Evolutionary conservation across 768 basidiomycete species (phyloP), one percentile per base, ranked within the genome.

Genomic region (Tulasnella sp.): DNA sequence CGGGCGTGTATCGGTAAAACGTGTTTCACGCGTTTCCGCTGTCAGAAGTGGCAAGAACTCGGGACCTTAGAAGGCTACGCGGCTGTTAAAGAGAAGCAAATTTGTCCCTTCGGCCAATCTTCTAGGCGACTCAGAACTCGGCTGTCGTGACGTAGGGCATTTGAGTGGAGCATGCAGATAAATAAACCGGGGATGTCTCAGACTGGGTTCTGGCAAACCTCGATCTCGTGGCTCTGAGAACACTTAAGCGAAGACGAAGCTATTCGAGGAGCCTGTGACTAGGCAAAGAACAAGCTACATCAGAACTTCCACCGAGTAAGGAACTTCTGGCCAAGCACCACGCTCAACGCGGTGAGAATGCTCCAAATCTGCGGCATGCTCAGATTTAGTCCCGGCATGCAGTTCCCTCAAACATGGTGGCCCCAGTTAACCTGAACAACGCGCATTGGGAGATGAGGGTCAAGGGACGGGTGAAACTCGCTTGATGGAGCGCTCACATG

Each of bases 401-500:
- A 64, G 24, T 31, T 28, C 60, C 60, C 64, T 69, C 31, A 69
- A 31, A 18, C 64, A 69, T 69, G 37, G 64, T 0, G 34, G 14
- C 31, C 31, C 64, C 31, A 69, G 28, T 28, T 31, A 20, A 37
- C 31, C 64, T 69, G 54, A 54, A 69, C 37, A 16, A 31, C 3
- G 18, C 34, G 34, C 31, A 4, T 69, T 28, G 34, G 28, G 31
- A n/a, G 34, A 20, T 46, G 12, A 18, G 28, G 64, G n/a, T 4
- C 18, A 1, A 69, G 28, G 64, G 6, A 37, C 16, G 31, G 28
- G 16, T 69, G 14, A 37, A 69, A 28, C 28, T 69, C 28, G 64
- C 28, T 34, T 69, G 11, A 2, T 69, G 64, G 64, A 22, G 89
- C 4, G 92, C 86, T 37, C 86, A 87, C 79, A 89, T 87, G 20